Base-by-base conservation (phyloP, 179 eudicot species). In the Heliamphora pulchella region DNA sequence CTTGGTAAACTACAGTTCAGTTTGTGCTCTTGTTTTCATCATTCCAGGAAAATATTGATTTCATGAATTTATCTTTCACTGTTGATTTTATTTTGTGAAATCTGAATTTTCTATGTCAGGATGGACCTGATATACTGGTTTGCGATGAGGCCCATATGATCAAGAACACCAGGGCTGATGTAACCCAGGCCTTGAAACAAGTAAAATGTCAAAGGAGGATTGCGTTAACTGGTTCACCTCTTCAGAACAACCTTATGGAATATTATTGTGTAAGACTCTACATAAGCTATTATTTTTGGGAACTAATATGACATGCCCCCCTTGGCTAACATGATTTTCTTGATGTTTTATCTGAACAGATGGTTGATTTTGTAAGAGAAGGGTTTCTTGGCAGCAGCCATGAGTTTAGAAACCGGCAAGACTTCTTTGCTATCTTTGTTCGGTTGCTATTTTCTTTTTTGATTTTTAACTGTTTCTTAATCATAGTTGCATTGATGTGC, bases 61-160 rank as follows among this genome's bases (percentile, higher is more conserved):
- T 57, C 14, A 1, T 67, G 62, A 41, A n/a, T 39, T 43, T 43
- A 62, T n/a, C 59, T 53, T 18, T 69, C 14, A 31, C 20, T 51
- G 5, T 54, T 71, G 7, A 47, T 54, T 22, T 48, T n/a, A 18
- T 31, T 3, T 50, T 8, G 46, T 58, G 14, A 48, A 14, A 13
- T 43, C 5, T 47, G 18, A 22, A 53, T 46, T n/a, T 20, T 63
- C 20, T 44, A 50, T 79, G 54, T 72, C 91, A 96, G 99, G 97
- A 92, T 77, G 99, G 98, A 76, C 98, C 98, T 77, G 99, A 96
- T 87, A 92, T 96, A 76, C 92, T 96, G 86, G 94, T 96, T 76
- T 96, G 99, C 84, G 99, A 96, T 83, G 99, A 96, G 89, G 99
- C 99, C 70, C 99, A 96, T 89, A 91, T 90, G 74, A 96, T 96